Evolutionary conservation across 768 basidiomycete genomes (phyloP).

Genomic region (Lactarius deliciosus): DNA sequence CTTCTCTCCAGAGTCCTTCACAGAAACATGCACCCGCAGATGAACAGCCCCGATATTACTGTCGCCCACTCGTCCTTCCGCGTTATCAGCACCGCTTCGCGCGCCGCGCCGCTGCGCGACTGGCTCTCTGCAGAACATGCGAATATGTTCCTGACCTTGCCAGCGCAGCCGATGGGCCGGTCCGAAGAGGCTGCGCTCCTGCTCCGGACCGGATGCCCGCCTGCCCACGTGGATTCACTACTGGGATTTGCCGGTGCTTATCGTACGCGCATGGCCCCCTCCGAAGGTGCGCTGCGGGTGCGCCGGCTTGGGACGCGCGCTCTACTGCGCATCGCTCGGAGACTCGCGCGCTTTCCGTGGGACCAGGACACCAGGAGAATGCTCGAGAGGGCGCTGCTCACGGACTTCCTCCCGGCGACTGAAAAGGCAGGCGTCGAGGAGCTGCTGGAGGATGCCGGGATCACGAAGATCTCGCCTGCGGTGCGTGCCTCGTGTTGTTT

Average conservation of each 20-base stretch:
- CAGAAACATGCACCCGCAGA: conserved; percentile 14
- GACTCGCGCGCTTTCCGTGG: conserved; percentile 47
- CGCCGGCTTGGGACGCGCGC: conserved; percentile 62
- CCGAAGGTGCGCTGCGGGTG: conserved; percentile 58
- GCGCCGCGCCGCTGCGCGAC: conserved; percentile 60
- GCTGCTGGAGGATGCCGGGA: conserved; percentile 51
- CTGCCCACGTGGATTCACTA: conserved; percentile 40
- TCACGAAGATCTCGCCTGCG: conserved; percentile 42
- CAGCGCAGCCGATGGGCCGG: conserved; percentile 57
- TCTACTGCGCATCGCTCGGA: conserved; percentile 53
- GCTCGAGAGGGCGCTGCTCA: conserved; percentile 50
- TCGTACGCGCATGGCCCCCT: conserved; percentile 47
- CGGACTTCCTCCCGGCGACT: conserved; percentile 59
- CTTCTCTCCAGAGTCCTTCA: conserved; percentile 28
- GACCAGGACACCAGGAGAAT: conserved; percentile 48
- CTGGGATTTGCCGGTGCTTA: conserved; percentile 60
- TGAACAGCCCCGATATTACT: conserved; percentile 43
- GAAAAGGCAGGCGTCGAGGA: conserved; percentile 55
- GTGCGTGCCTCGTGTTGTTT: conserved; percentile 37
- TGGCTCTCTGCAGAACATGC: conserved; percentile 67
- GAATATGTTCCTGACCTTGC: conserved; percentile 68
- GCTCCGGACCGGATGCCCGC: conserved; percentile 49
- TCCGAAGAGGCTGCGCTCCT: conserved; percentile 53
- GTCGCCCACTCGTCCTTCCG: conserved; percentile 59
- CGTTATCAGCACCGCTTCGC: conserved; percentile 60